Evolutionary conservation across 2,329 filamentous ascomycete genomes (phyloP).

Genomic region (Colletotrichum abscissum): DNA sequence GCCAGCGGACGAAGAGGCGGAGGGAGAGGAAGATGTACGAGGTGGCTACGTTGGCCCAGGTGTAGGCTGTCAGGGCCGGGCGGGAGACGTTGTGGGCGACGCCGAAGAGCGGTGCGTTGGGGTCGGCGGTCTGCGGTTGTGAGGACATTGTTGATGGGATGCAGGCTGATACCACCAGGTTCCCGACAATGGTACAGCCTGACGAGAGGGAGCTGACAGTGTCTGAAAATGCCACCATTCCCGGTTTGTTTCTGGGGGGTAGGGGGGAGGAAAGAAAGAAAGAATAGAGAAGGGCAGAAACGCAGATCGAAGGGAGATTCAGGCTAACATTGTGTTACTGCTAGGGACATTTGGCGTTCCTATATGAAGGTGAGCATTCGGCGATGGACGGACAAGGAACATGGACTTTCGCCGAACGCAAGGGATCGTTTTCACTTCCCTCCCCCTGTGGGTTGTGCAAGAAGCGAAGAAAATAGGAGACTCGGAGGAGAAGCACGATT

Average conservation of each 20-base stretch:
- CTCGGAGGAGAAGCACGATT: neutral
- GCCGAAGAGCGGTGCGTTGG: constrained; percentile 32
- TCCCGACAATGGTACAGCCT: neutral
- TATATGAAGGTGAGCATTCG: neutral
- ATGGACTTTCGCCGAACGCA: neutral
- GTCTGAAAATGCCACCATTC: neutral
- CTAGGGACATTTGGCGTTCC: neutral
- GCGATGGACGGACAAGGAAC: neutral
- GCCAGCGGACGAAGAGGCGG: constrained; percentile 43
- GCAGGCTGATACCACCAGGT: neutral
- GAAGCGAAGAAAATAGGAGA: neutral
- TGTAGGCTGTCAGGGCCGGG: constrained; percentile 39
- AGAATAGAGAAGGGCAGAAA: neutral
- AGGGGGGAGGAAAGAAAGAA: neutral
- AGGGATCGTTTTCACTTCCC: neutral
- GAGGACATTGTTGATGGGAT: neutral
- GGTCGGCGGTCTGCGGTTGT: neutral
- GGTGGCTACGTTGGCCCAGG: constrained; percentile 43
- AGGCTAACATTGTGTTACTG: neutral
- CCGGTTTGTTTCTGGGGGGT: neutral
- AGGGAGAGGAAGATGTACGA: constrained; percentile 42
- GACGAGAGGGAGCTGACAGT: neutral
- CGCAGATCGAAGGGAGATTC: neutral
- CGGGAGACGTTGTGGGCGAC: constrained; percentile 25
- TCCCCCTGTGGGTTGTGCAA: neutral